A percentile compares a stretch with the other conserved stretches of the same genome.
These are phyloP conservation scores for Harrya chromipes DNA, from an alignment of 768 basidiomycete species.

Conservation along the genomic window DNA sequence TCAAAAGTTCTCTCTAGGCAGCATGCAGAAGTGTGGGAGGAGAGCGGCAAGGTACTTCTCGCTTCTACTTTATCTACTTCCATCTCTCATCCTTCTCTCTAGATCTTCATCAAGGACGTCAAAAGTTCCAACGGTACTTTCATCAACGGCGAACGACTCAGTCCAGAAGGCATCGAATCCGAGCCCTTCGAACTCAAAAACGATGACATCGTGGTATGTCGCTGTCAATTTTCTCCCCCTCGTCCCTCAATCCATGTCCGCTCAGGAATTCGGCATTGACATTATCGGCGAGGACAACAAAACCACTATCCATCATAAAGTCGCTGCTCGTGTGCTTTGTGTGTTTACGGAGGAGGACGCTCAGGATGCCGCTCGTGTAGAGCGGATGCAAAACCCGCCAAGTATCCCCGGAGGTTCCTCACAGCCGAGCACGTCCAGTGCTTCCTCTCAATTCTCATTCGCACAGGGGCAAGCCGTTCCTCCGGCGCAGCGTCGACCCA, in stretches of 20 bases:
- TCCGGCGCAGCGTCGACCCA: constrained; percentile 51
- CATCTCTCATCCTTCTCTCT: constrained; percentile 10
- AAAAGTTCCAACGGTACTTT: constrained; percentile 98
- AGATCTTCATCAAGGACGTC: constrained; percentile 99
- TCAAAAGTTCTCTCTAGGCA: constrained; percentile 90
- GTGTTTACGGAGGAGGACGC: constrained; percentile 86
- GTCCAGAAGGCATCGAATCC: constrained; percentile 84
- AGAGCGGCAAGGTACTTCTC: constrained; percentile 71
- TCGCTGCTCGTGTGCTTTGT: constrained; percentile 90
- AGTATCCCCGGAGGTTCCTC: constrained; percentile 25
- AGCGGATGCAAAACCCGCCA: constrained; percentile 54
- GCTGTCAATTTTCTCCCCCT: neutral
- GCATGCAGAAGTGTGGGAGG: constrained; percentile 99
- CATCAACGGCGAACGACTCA: constrained; percentile 93
- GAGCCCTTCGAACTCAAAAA: constrained; percentile 92
- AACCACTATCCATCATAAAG: constrained; percentile 97
- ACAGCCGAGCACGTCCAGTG: constrained; percentile 35
- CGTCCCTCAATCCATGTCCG: constrained; percentile 5
- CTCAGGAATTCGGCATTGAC: constrained; percentile 97
- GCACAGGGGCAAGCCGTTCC: constrained; percentile 35
- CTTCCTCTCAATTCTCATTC: constrained; percentile 40
- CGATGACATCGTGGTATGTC: constrained; percentile 91
- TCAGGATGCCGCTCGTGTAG: constrained; percentile 65
- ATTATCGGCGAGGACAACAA: constrained; percentile 98
- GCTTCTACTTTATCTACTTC: neutral